A percentile compares a stretch with the other conserved stretches of the same genome.
Conservation (phyloP, 176 grass and related monocot genomes). For the Cenchrus fungigraminus region DNA sequence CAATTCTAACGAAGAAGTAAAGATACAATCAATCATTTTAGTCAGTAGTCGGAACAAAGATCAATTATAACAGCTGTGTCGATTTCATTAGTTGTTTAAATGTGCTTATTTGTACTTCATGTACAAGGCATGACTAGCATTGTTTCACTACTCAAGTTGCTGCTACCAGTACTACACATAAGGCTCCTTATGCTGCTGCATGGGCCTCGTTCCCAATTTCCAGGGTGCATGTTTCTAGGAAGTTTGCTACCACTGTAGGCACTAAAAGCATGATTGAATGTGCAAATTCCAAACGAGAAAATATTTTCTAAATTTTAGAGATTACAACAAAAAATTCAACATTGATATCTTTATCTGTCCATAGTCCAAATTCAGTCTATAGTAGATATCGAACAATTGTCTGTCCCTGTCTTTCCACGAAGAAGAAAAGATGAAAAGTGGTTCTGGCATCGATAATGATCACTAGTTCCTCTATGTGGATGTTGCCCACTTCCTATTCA, state of each 20-base stretch:
- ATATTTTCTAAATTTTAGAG: background rate
- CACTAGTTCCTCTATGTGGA: background rate
- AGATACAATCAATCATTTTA: background rate
- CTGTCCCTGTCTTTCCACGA: background rate
- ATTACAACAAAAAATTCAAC: background rate
- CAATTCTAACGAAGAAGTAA: background rate
- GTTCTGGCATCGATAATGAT: background rate
- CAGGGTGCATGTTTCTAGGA: background rate
- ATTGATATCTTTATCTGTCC: background rate
- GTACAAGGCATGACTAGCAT: background rate
- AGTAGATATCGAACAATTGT: background rate
- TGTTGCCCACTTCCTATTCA: background rate
- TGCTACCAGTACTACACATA: slow-evolving; percentile 1
- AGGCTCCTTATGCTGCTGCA: background rate
- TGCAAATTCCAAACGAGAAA: background rate
- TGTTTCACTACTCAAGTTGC: background rate
- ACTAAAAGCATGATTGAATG: background rate
- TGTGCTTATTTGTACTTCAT: background rate
- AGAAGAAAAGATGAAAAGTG: background rate
- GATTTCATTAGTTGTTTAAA: background rate
- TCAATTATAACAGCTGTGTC: background rate
- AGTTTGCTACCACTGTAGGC: slow-evolving; percentile 7
- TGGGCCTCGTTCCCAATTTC: background rate
- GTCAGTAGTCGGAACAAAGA: background rate
- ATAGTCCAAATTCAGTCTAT: background rate